Evolutionary conservation across 176 grass and related monocot species (phyloP).

Genomic region (Carex littledalei): DNA sequence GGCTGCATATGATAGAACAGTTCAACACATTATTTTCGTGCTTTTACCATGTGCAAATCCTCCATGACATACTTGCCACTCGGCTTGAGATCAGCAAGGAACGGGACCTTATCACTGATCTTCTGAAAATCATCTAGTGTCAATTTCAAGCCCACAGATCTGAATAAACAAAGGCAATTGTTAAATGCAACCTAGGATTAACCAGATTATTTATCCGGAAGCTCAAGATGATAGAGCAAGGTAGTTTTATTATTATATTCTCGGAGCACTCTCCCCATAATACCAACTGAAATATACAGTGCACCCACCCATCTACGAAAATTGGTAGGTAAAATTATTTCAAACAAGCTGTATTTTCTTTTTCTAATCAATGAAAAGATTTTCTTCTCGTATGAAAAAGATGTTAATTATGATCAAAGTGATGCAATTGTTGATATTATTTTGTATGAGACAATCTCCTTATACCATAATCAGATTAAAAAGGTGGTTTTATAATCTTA

Average conservation of each 20-base stretch:
- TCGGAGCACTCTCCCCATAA: neutral
- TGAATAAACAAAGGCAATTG: conserved; percentile 40
- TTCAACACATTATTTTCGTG: neutral
- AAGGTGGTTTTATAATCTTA: neutral
- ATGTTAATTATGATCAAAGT: neutral
- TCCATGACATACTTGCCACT: conserved; percentile 99
- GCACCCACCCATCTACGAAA: neutral
- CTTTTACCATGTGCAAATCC: conserved; percentile 87
- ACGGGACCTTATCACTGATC: conserved; percentile 90
- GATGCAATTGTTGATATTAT: neutral
- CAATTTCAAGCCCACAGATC: conserved; percentile 84
- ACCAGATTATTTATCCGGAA: neutral
- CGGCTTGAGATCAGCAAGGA: conserved; percentile 96
- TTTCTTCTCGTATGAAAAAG: neutral
- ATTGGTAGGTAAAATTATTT: neutral
- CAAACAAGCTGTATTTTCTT: neutral
- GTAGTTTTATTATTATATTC: neutral
- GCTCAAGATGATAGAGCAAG: neutral
- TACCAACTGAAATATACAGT: neutral
- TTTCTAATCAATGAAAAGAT: neutral
- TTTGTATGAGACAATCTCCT: neutral
- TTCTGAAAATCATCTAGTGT: conserved; percentile 99
- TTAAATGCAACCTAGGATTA: conserved; percentile 39
- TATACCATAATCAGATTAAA: neutral
- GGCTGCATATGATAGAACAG: neutral